These are phyloP conservation scores for Cercospora zeina DNA, from an alignment of 2,329 filamentous ascomycete genomes.

Conservation along the genomic window DNA sequence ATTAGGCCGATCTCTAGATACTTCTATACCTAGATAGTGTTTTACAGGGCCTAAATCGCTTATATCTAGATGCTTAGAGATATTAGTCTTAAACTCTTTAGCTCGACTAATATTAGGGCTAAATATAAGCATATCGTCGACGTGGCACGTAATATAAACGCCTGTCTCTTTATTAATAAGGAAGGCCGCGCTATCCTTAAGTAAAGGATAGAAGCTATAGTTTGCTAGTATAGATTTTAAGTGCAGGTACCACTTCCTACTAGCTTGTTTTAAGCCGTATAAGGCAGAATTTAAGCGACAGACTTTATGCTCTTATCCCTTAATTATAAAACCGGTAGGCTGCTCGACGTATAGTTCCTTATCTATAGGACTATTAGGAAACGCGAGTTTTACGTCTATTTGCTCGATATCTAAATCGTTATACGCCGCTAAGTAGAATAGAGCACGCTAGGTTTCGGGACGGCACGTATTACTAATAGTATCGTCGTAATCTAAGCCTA, in stretches of 20 bases:
- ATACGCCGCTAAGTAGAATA: too few relatives aligned
- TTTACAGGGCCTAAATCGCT: conserved; percentile 12
- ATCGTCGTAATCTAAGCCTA: too few relatives aligned
- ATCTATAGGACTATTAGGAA: conserved; percentile 21
- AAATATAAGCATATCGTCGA: conserved; percentile 17
- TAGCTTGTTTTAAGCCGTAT: conserved; percentile 18
- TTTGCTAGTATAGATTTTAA: conserved; percentile 15
- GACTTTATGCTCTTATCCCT: conserved; percentile 8
- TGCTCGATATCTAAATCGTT: too few relatives aligned
- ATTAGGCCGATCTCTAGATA: conserved; percentile 16
- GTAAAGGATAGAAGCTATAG: conserved; percentile 11
- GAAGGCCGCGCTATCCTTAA: conserved; percentile 12
- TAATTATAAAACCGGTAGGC: conserved; percentile 14
- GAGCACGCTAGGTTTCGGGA: too few relatives aligned
- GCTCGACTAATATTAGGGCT: conserved; percentile 14
- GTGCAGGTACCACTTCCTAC: conserved; percentile 16
- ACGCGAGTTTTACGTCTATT: too few relatives aligned
- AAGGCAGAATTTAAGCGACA: conserved; percentile 14
- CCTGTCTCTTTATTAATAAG: conserved; percentile 13
- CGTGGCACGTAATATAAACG: conserved; percentile 12
- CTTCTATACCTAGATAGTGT: conserved; percentile 14
- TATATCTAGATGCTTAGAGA: conserved; percentile 16
- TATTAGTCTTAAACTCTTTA: conserved; percentile 13
- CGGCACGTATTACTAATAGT: too few relatives aligned
- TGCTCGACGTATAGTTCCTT: conserved; percentile 16